Evolutionary conservation across 169 alveolate species (phyloP), one percentile per base, ranked within the genome.

Genomic region (Babesia divergens): DNA sequence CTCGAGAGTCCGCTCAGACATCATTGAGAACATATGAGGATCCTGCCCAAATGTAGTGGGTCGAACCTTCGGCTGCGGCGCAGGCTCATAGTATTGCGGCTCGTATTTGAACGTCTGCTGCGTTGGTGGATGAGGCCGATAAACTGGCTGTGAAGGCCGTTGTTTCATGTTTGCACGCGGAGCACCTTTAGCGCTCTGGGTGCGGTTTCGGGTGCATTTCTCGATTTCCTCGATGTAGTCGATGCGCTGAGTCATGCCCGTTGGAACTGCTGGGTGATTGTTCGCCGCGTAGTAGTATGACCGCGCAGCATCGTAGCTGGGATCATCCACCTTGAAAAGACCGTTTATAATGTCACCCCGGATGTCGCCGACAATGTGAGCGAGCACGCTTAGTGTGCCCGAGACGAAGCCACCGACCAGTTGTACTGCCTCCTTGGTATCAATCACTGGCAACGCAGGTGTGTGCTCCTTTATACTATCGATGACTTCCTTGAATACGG

Each of bases 221-320:
- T 64, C 86, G 50, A 77, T 77, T 14, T 72, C 84, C 50, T 80
- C 84, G 0, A 54, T 60, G 79, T 80, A 80, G 65, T 80, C 88
- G 5, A 80, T 80, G 47, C 88, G 74, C 67, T 80, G 84, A 16
- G 88, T 80, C 51, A 80, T 44, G 3, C 77, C 84, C 11, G 80
- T 44, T 16, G 49, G 56, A 13, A 44, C 31, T 26, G 51, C 16
- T 0, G 65, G 56, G 32, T 53, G 69, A 64, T 69, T 44, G 44
- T 49, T 35, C n/a, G 22, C 24, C 11, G 83, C 29, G 44, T 80
- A 80, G 43, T 80, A 80, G 65, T 80, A 70, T 11, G 83, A 58
- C 43, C 59, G 59, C 0, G 84, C 84, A 0, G 84, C 83, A 50
- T 80, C 79, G 52, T 80, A 80, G 26, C 51, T 67, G 42, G 87